A percentile compares a stretch with the other conserved stretches of the same genome.
Conservation (phyloP, 495 filamentous ascomycete genomes). For the Rhizodiscina lignyota region DNA sequence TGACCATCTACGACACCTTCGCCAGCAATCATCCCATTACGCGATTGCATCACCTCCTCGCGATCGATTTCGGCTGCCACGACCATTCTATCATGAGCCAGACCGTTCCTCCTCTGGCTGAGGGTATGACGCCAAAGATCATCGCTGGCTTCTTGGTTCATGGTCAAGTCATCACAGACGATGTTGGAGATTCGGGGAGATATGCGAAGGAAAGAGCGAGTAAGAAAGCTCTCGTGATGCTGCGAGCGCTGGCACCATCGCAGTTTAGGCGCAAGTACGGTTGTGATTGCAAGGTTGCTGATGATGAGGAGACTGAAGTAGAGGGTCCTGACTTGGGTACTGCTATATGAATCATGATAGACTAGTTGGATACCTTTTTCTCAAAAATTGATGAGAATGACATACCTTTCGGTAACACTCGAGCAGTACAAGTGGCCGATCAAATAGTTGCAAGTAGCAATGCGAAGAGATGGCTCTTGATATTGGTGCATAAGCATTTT, state of each 20-base stretch:
- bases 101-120: conserved; percentile 28
- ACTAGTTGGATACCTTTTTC: too few relatives aligned
- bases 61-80: conserved; percentile 32
- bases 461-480: too few relatives aligned
- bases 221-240: conserved; percentile 38
- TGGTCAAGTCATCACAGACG: conserved; percentile 43
- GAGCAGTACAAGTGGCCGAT: too few relatives aligned
- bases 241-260: conserved; percentile 38
- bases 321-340: too few relatives aligned
- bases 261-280: conserved; percentile 44
- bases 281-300: conserved; percentile 63
- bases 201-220: conserved; percentile 63
- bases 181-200: conserved; percentile 40
- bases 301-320: too few relatives aligned
- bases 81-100: conserved; percentile 38
- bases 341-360: too few relatives aligned
- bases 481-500: too few relatives aligned
- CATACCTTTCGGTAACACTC: too few relatives aligned
- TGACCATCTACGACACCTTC: conserved; percentile 74
- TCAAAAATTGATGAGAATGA: too few relatives aligned
- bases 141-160: conserved; percentile 70
- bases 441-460: too few relatives aligned
- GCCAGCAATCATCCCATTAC: conserved; percentile 75
- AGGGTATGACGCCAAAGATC: conserved; percentile 27
- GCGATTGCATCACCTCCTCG: conserved; percentile 33